phyloP scores from a whole-genome alignment of 345 rosid species.

The Laguncularia racemosa region DNA sequence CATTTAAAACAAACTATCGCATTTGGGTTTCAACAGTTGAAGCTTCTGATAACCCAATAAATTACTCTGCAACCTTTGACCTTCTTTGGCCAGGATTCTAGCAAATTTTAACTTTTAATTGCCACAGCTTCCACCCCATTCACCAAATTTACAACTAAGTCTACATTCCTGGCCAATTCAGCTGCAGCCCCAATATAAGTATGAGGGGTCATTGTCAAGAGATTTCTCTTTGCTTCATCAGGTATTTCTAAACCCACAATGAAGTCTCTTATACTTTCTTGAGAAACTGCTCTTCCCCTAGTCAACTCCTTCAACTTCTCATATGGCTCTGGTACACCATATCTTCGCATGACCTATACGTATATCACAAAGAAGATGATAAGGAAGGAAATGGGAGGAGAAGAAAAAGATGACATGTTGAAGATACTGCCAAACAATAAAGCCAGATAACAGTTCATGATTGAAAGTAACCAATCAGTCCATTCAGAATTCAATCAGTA shows the following conservation, averaged over 20 bases:
- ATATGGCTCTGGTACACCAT: conserved; percentile 85
- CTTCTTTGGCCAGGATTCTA: too few species aligned
- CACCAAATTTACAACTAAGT: conserved; percentile 27
- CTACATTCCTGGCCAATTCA: conserved; percentile 50
- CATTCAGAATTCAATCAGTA: too few species aligned
- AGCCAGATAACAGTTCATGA: too few species aligned
- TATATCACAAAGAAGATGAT: background rate
- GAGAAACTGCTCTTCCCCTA: conserved; percentile 76
- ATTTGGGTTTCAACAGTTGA: too few species aligned
- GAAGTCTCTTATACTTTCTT: conserved; percentile 65
- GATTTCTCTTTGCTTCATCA: conserved; percentile 50
- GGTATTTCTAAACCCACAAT: conserved; percentile 66
- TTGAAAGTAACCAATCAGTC: too few species aligned
- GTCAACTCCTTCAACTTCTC: conserved; percentile 92
- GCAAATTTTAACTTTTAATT: conserved; percentile 2
- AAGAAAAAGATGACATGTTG: background rate
- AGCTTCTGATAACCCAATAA: too few species aligned
- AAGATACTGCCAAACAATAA: too few species aligned
- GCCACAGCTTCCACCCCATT: conserved; percentile 7
- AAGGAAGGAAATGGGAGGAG: background rate
- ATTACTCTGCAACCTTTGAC: too few species aligned
- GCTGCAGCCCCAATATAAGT: conserved; percentile 73
- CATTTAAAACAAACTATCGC: too few species aligned
- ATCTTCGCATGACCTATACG: conserved; percentile 82
- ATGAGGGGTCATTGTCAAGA: conserved; percentile 65